A percentile compares a stretch with the other conserved stretches of the same genome.
These are phyloP conservation scores for Ambrosiella beaveri DNA, from an alignment of 2,329 filamentous ascomycete species.

Conservation along the genomic window DNA sequence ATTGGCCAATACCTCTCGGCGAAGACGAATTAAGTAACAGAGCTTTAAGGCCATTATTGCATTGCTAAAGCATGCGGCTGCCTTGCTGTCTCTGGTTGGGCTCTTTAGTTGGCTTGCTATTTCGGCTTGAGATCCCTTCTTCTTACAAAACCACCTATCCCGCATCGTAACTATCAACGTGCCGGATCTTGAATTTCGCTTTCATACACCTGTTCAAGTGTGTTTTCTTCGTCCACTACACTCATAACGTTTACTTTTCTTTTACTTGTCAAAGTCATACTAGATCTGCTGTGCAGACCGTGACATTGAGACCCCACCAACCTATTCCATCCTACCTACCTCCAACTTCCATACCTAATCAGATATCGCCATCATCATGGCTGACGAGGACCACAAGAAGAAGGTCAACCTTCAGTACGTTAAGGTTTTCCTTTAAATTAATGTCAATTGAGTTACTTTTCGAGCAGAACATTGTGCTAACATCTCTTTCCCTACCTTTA, in stretches of 20 bases:
- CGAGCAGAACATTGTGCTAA: slow-evolving; percentile 20
- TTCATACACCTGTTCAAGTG: slow-evolving; percentile 5
- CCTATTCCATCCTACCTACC: background rate
- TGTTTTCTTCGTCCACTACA: background rate
- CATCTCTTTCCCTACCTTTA: slow-evolving; percentile 22
- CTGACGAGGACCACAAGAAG: slow-evolving; percentile 48
- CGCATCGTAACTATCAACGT: slow-evolving; percentile 2
- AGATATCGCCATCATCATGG: slow-evolving; percentile 42
- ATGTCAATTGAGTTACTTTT: background rate
- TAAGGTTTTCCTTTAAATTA: background rate
- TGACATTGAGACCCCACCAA: slow-evolving; percentile 3
- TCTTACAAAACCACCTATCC: background rate
- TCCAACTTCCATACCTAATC: background rate
- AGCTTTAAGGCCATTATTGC: background rate
- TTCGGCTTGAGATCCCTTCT: background rate
- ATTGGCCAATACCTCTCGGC: background rate
- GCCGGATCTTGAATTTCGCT: background rate
- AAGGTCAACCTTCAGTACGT: slow-evolving; percentile 71
- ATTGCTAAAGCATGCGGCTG: background rate
- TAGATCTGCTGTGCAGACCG: slow-evolving; percentile 12
- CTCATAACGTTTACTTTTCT: background rate
- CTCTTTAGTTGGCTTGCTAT: background rate
- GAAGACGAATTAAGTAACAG: slow-evolving; percentile 1
- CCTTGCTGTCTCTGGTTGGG: background rate
- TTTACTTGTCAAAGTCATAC: background rate